Conservation (phyloP, 129 eudicot species). For the Flaveria robusta region DNA sequence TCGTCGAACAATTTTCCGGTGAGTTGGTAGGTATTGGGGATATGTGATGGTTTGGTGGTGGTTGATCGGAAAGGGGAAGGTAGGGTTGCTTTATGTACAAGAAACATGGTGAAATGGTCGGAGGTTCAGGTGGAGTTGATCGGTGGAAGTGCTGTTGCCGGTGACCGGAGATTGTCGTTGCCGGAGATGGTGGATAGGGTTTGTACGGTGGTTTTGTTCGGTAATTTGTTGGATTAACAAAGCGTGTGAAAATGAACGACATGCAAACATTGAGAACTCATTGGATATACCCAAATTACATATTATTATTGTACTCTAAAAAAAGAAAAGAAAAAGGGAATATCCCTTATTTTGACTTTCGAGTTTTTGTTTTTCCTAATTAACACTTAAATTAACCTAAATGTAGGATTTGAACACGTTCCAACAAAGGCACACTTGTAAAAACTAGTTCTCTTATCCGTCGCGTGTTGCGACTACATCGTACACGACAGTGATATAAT, state of each 20-base stretch:
- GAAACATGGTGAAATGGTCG: slow-evolving; percentile 37
- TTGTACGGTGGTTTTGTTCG: slow-evolving; percentile 25
- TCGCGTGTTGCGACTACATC: no score
- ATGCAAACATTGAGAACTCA: not conserved
- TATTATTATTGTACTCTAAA: no score
- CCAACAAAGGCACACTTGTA: no score
- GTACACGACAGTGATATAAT: no score
- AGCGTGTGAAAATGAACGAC: not conserved
- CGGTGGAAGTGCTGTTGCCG: not conserved
- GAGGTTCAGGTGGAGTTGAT: not conserved
- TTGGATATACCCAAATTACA: not conserved
- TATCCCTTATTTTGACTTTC: no score
- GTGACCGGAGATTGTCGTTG: slow-evolving; percentile 9
- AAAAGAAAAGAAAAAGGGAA: no score
- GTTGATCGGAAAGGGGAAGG: slow-evolving; percentile 44
- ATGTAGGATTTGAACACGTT: no score
- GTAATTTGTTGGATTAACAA: not conserved
- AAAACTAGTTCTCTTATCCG: no score
- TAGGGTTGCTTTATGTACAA: slow-evolving; percentile 36
- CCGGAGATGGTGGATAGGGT: slow-evolving; percentile 25
- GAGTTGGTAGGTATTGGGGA: slow-evolving; percentile 37
- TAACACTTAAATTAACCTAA: no score
- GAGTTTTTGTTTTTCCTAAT: no score
- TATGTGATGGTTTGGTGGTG: slow-evolving; percentile 21
- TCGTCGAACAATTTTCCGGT: slow-evolving; percentile 27